A percentile compares a stretch with the other conserved stretches of the same genome.
These are phyloP conservation scores for Citrullus mucosospermus DNA, from an alignment of 306 rosid genomes.

Conservation along the genomic window DNA sequence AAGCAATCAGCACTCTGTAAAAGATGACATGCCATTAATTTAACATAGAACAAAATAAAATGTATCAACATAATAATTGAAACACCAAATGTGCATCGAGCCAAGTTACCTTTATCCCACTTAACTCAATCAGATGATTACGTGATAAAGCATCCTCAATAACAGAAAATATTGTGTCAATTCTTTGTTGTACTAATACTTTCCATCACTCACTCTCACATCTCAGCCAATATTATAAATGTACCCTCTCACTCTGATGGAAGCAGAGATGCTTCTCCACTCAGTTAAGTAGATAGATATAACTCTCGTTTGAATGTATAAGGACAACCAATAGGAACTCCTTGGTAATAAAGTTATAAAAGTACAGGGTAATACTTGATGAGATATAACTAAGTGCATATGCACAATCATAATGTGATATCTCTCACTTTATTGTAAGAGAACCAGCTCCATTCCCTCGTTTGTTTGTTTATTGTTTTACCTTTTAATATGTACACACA, in stretches of 20 bases:
- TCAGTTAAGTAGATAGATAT: neutral
- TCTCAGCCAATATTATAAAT: no score
- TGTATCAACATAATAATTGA: neutral
- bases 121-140: neutral
- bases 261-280: neutral
- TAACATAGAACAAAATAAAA: neutral
- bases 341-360: neutral
- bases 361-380: neutral
- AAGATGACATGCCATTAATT: conserved; percentile 13
- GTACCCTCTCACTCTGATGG: neutral
- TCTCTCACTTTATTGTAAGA: neutral
- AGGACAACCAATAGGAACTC: neutral
- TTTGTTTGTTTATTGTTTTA: neutral
- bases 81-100: neutral
- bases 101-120: neutral
- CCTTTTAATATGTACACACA: neutral
- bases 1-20: conserved; percentile 68
- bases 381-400: neutral
- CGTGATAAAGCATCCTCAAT: neutral
- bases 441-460: neutral
- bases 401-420: neutral
- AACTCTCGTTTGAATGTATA: neutral
- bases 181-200: neutral
- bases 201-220: neutral
- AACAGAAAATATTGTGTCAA: neutral